phyloP scores from a whole-genome alignment of 495 filamentous ascomycete species.

The Aspergillus kassunensis region DNA sequence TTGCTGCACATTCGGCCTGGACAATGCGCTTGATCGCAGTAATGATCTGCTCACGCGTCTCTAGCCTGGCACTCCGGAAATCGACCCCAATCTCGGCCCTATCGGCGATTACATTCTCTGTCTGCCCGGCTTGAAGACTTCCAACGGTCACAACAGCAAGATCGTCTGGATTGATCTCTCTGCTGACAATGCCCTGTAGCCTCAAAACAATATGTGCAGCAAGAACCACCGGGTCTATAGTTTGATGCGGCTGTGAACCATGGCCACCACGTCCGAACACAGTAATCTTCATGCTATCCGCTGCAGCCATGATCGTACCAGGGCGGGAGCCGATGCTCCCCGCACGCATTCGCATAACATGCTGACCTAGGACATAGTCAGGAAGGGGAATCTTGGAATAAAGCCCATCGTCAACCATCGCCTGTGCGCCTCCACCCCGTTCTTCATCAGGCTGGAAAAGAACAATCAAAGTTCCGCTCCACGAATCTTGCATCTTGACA shows the following conservation, averaged over 20 bases:
- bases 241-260: constrained; percentile 47
- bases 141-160: constrained; percentile 50
- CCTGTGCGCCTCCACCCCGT: constrained; percentile 46
- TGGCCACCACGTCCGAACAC: constrained; percentile 52
- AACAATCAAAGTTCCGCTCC: constrained; percentile 51
- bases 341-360: constrained; percentile 46
- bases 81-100: constrained; percentile 45
- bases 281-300: constrained; percentile 49
- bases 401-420: constrained; percentile 52
- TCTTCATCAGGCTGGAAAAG: constrained; percentile 56
- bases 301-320: constrained; percentile 44
- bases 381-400: constrained; percentile 46
- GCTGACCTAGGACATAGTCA: constrained; percentile 49
- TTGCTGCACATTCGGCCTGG: constrained; percentile 47
- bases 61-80: constrained; percentile 39
- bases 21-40: constrained; percentile 44
- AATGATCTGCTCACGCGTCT: constrained; percentile 37
- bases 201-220: constrained; percentile 46
- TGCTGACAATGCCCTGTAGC: constrained; percentile 48
- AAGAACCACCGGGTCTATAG: constrained; percentile 48
- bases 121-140: constrained; percentile 46
- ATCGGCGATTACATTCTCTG: constrained; percentile 52
- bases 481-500: constrained; percentile 23
- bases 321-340: constrained; percentile 37
- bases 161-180: constrained; percentile 47